Percentiles rank a stretch among this genome's conserved stretches.
Conservation (phyloP, 2,329 filamentous ascomycete species). For the Trichophaea hybrida region DNA sequence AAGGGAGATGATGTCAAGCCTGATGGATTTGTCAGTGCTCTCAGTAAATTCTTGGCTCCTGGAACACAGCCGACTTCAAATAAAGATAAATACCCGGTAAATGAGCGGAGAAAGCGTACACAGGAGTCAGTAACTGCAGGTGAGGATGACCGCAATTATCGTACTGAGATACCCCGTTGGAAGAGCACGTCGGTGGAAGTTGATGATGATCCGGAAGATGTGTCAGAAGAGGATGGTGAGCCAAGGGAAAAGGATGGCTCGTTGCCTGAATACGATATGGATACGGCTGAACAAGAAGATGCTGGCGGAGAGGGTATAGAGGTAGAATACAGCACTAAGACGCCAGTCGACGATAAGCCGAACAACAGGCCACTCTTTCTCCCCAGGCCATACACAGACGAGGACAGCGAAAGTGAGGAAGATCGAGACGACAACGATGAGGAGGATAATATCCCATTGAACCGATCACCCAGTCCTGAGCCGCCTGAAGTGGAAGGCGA, state of each 20-base stretch:
- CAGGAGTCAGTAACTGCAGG: constrained; percentile 19
- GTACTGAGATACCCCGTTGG: no score
- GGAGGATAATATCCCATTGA: constrained; percentile 1
- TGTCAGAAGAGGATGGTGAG: not conserved
- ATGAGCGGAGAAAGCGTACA: constrained; percentile 8
- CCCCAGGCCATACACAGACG: constrained; percentile 13
- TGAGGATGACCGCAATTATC: constrained; percentile 14
- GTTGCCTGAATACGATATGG: not conserved
- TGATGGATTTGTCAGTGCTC: constrained; percentile 20
- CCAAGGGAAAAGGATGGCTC: not conserved
- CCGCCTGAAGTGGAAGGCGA: constrained; percentile 11
- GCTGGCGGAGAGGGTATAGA: not conserved
- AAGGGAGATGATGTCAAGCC: constrained; percentile 11
- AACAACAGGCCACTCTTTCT: not conserved
- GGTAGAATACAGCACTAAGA: not conserved
- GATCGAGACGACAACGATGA: constrained; percentile 16
- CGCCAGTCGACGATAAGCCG: not conserved
- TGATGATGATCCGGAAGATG: constrained; percentile 20
- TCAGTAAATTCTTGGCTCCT: constrained; percentile 19
- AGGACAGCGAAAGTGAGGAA: constrained; percentile 20
- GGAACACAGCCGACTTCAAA: constrained; percentile 15
- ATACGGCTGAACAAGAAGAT: not conserved
- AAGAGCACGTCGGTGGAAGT: constrained; percentile 14
- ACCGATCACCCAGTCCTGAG: not conserved
- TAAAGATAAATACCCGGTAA: constrained; percentile 29